Base-by-base conservation (phyloP, 371 early-diverging fungal genomes). In the Haplosporangium sp. region DNA sequence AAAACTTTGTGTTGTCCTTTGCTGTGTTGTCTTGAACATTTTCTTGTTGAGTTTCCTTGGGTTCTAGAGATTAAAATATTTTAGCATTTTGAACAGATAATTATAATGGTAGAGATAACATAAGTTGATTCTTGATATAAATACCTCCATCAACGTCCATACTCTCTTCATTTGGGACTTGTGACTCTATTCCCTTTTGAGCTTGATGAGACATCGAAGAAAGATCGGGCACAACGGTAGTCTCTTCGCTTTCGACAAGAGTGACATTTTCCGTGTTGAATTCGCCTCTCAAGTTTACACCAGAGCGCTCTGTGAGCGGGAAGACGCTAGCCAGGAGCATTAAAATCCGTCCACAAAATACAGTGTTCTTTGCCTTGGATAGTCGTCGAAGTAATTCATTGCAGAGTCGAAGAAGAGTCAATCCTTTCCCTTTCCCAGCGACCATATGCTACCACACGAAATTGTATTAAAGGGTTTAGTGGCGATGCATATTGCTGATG, bases 271-370 rank as follows among this genome's bases (percentile, higher is more conserved):
- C 90, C 13, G 83, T 81, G 65, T 95, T 93, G 83, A 94, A 94
- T 59, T 95, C 94, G 44, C 96, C 96, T 10, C 90, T 85, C 53
- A 94, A 74, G 59, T 96, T 96, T 65, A 95, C 95, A 40, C 95
- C 94, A 60, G 95, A 94, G 48, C 95, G 88, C 74, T 96, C 97
- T 8, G 88, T 87, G 42, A 95, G 84, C 13, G 97, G 91, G 64
- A 93, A 95, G 2, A 91, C 91, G 53, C 89, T 92, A 19, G 96
- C 91, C 9, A 96, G 87, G 72, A 94, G 92, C 79, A 95, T 88
- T 50, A 95, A 82, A 35, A 96, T 92, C 17, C 95, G 92, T 1
- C 96, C 96, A 70, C 94, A 93, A 66, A 91, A 89, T n/a, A 90
- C 92, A 11, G 92, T 92, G 79, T 93, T 90, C 53, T 89, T 90